phyloP scores from a whole-genome alignment of 169 alveolate species.

The Plasmodium fragile region DNA sequence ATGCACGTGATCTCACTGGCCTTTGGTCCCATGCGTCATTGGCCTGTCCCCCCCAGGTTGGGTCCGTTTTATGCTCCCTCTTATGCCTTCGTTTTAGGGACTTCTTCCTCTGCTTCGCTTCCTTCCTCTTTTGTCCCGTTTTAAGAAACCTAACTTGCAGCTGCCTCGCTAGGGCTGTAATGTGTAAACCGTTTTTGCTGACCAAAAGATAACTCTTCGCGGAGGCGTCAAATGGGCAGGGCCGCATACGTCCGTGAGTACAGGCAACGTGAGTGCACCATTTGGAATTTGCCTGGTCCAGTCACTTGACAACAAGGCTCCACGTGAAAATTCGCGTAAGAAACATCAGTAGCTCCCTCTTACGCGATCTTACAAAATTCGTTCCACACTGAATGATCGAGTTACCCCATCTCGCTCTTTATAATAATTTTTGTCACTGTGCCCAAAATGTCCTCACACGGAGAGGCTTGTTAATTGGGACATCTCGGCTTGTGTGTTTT shows the following conservation, averaged over 20 bases:
- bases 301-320: neutral
- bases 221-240: neutral
- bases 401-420: neutral
- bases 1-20: neutral
- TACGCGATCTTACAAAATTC: neutral
- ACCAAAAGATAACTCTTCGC: neutral
- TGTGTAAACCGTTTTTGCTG: neutral
- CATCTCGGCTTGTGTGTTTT: constrained; percentile 14
- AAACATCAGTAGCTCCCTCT: neutral
- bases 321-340: neutral
- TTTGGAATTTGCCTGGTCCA: neutral
- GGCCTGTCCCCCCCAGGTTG: neutral
- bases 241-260: neutral
- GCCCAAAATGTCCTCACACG: neutral
- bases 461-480: neutral
- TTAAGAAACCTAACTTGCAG: neutral
- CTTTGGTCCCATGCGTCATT: neutral
- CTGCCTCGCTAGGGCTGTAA: neutral
- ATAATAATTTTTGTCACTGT: neutral
- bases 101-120: neutral
- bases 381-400: neutral
- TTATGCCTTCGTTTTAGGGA: neutral
- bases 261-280: neutral
- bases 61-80: neutral
- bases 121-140: neutral